A percentile compares a stretch with the other conserved stretches of the same genome.
phyloP scores from a whole-genome alignment of 768 basidiomycete species.

The Lactifluus rugatus region DNA sequence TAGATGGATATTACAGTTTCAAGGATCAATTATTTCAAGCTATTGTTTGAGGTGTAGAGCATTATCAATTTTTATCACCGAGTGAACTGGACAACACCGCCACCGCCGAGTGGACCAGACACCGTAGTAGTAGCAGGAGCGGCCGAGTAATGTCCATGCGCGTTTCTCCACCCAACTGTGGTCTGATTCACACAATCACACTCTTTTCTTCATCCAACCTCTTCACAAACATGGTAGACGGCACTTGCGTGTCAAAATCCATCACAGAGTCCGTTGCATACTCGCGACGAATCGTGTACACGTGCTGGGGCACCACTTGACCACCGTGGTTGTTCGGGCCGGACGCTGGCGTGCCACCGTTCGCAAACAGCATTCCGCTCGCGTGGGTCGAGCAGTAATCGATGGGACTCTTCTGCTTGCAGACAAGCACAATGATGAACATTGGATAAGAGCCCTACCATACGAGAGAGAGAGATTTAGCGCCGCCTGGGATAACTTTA shows the following conservation, averaged over 20 bases:
- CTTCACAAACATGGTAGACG: slow-evolving; percentile 4
- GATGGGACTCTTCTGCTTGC: slow-evolving; percentile 12
- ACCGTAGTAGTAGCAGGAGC: no score
- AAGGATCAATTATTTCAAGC: no score
- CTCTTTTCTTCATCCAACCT: background rate
- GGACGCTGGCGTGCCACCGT: background rate
- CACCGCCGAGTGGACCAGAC: no score
- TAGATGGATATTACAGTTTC: no score
- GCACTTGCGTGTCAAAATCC: slow-evolving; percentile 5
- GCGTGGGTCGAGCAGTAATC: slow-evolving; percentile 8
- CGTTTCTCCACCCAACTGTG: no score
- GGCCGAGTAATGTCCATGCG: no score
- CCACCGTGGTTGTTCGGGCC: background rate
- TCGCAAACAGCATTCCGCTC: slow-evolving; percentile 6
- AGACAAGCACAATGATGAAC: slow-evolving; percentile 12
- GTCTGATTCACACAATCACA: background rate
- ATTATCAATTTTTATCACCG: no score
- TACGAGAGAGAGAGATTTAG: background rate
- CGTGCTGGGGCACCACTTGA: background rate
- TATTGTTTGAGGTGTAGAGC: no score
- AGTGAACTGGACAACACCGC: no score
- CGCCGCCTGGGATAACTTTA: background rate
- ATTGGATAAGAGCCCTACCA: slow-evolving; percentile 13
- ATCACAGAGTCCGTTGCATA: no score
- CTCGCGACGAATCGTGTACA: slow-evolving; percentile 4